Evolutionary conservation across 2,329 filamentous ascomycete species (phyloP).

Genomic region (Trichoderma pleuroti): DNA sequence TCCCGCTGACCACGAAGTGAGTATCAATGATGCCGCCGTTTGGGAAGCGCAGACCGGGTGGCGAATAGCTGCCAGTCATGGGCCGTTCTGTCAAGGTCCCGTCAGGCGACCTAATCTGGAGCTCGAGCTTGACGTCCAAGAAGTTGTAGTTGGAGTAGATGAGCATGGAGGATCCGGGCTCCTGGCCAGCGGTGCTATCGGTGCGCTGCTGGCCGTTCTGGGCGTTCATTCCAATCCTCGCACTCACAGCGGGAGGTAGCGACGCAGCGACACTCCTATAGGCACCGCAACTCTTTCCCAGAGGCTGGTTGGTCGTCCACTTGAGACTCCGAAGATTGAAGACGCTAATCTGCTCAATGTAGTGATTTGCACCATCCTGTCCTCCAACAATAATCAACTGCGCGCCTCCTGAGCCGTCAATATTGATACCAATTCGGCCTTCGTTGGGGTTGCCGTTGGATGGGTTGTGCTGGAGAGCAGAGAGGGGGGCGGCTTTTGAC

Average conservation of each 20-base stretch:
- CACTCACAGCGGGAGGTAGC: slow-evolving; percentile 62
- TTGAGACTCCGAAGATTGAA: slow-evolving; percentile 94
- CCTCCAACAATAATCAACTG: slow-evolving; percentile 98
- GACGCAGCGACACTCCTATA: slow-evolving; percentile 95
- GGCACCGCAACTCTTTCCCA: slow-evolving; percentile 91
- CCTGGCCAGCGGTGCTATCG: slow-evolving; percentile 50
- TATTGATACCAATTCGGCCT: slow-evolving; percentile 79
- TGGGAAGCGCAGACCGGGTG: slow-evolving; percentile 88
- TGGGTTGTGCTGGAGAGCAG: slow-evolving; percentile 86
- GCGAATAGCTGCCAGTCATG: slow-evolving; percentile 83
- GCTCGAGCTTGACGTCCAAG: slow-evolving; percentile 89
- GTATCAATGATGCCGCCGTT: slow-evolving; percentile 95
- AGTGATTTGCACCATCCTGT: slow-evolving; percentile 96
- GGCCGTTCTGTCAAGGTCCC: slow-evolving; percentile 80
- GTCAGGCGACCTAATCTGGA: slow-evolving; percentile 83
- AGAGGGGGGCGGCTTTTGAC: slow-evolving; percentile 77
- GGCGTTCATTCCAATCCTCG: slow-evolving; percentile 59
- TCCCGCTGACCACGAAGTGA: slow-evolving; percentile 95
- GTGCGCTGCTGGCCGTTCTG: slow-evolving; percentile 38
- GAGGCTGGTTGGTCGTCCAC: slow-evolving; percentile 84
- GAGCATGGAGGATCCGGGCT: slow-evolving; percentile 71
- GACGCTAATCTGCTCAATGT: slow-evolving; percentile 97
- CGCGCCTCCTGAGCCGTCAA: slow-evolving; percentile 87
- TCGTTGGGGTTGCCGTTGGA: slow-evolving; percentile 79
- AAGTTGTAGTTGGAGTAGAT: slow-evolving; percentile 99